Evolutionary conservation across 345 rosid genomes (phyloP).

Genomic region (Sisymbrium irio): DNA sequence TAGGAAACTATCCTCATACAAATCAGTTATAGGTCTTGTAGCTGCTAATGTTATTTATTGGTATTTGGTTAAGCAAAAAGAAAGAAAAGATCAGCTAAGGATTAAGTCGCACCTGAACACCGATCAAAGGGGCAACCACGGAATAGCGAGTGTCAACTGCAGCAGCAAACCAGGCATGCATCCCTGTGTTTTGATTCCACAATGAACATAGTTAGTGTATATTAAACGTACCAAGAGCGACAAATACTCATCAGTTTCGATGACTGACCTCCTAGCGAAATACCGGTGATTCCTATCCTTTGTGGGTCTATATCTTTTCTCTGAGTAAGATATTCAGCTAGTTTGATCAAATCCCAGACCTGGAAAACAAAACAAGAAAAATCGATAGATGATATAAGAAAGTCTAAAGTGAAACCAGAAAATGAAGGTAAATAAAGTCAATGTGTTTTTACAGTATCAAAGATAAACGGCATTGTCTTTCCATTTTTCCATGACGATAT

Average conservation of each 20-base stretch:
- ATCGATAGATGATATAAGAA: not conserved
- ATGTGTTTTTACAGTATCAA: constrained; percentile 54
- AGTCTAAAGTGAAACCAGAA: not conserved
- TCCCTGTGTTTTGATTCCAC: constrained; percentile 47
- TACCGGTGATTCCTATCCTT: constrained; percentile 89
- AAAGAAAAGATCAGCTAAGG: not conserved
- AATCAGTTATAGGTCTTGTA: not conserved
- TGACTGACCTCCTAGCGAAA: constrained; percentile 85
- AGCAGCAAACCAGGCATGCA: constrained; percentile 99
- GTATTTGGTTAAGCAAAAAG: not conserved
- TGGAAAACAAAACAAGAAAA: constrained; percentile 31
- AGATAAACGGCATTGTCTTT: constrained; percentile 88
- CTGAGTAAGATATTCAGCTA: constrained; percentile 72
- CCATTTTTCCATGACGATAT: constrained; percentile 83
- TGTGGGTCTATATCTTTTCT: constrained; percentile 75
- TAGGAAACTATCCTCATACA: not conserved
- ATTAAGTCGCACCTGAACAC: constrained; percentile 63
- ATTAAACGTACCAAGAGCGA: not conserved
- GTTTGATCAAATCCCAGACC: constrained; percentile 90
- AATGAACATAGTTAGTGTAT: not conserved
- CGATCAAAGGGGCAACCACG: constrained; percentile 74
- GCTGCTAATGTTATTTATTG: not conserved
- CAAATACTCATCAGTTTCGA: not conserved
- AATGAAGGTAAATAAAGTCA: not conserved
- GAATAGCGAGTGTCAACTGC: constrained; percentile 67